Base-by-base conservation (phyloP, 768 basidiomycete genomes). In the Hygrophoropsis aurantiaca region DNA sequence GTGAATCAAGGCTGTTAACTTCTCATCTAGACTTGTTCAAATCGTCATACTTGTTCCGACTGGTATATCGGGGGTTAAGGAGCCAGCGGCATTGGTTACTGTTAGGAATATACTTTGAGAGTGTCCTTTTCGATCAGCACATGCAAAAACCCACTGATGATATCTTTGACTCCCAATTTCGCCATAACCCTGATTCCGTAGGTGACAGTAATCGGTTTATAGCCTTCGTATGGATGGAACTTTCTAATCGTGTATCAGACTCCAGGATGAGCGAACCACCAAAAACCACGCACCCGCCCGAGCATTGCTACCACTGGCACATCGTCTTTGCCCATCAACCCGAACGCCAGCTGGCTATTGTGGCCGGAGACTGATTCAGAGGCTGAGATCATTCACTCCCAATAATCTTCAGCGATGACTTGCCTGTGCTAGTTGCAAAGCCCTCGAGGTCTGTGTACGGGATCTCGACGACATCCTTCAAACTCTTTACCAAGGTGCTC, bases 41-140 rank as follows among this genome's bases (percentile, higher is more conserved):
- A 13, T 47, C 15, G n/a, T 58, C 84, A 50, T 59, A 91, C 90
- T 87, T 5, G 90, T 92, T 53, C 93, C 92, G 27, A 91, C 85
- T 13, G 82, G 72, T 49, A 90, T 78, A 7, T 69, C 53, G 4
- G 84, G 81, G 58, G 89, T 90, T 6, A 95, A 73, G 3, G 85
- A 85, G 15, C 92, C 92, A 15, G 90, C 80, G 10, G 92, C 93
- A 64, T 94, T 95, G 33, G 92, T 94, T 39, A 94, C 90, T 92
- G 56, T 13, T 23, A 40, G 24, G 23, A 39, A 26, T 36, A 49
- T 35, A 8, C 8, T 42, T 21, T 57, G 8, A 54, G 40, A 37
- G n/a, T n/a, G n/a, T n/a, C n/a, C n/a, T n/a, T n/a, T n/a, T n/a
- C n/a, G n/a, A n/a, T n/a, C n/a, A n/a, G n/a, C n/a, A n/a, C n/a